A percentile compares a stretch with the other conserved stretches of the same genome.
Conservation (phyloP, 306 rosid species). For the Mucuna pruriens region DNA sequence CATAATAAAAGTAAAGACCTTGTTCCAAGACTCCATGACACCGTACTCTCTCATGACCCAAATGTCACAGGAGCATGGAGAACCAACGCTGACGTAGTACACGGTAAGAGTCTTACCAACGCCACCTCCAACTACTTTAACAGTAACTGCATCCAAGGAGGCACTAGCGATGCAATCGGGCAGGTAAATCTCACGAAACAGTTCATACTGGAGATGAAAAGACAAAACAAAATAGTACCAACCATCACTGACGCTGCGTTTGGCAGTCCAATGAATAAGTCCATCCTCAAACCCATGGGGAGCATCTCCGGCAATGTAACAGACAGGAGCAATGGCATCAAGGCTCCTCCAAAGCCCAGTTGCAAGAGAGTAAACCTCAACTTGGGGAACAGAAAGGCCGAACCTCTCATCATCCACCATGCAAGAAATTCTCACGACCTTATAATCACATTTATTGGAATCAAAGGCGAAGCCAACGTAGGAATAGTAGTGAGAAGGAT, state of each 20-base stretch:
- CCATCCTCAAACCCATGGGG: conserved; percentile 32
- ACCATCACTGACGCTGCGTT: background rate
- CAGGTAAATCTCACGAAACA: conserved; percentile 37
- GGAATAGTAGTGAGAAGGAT: background rate
- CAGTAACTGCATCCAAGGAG: background rate
- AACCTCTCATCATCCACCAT: conserved; percentile 27
- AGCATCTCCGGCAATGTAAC: background rate
- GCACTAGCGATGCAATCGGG: conserved; percentile 10
- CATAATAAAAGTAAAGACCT: conserved; percentile 3
- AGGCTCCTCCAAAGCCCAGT: conserved; percentile 32
- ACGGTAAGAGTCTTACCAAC: conserved; percentile 24
- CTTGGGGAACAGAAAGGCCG: conserved; percentile 8
- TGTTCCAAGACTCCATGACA: conserved; percentile 40
- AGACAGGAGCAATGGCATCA: conserved; percentile 23
- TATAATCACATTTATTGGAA: conserved; percentile 2
- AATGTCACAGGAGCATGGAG: background rate
- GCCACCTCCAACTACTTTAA: conserved; percentile 24
- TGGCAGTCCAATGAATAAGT: conserved; percentile 40
- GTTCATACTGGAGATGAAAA: conserved; percentile 26
- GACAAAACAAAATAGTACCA: conserved; percentile 39
- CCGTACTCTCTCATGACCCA: conserved; percentile 52
- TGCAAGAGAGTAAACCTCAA: conserved; percentile 43
- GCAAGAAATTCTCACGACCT: conserved; percentile 37
- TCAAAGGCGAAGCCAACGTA: conserved; percentile 38
- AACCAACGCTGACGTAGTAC: background rate